phyloP scores from a whole-genome alignment of 805 yeast species.

The Wickerhamomyces xylosicus region DNA sequence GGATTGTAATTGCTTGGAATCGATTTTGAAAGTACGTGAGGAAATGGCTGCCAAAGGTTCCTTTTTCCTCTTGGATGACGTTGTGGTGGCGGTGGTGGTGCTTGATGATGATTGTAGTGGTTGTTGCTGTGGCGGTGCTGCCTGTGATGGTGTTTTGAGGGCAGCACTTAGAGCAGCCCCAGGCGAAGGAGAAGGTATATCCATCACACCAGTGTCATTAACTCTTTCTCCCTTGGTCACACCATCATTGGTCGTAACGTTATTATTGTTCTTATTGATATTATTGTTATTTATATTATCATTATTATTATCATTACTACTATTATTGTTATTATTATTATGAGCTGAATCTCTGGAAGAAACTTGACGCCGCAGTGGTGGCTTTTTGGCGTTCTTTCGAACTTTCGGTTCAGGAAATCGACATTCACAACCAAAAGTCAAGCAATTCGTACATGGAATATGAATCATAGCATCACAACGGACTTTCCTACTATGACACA shows the following conservation, averaged over 20 bases:
- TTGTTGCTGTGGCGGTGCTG: background rate
- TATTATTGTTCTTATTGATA: too few relatives aligned
- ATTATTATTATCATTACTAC: background rate
- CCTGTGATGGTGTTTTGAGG: background rate
- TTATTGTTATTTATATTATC: too few relatives aligned
- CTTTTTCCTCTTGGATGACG: constrained; percentile 18
- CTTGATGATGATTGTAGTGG: constrained; percentile 1
- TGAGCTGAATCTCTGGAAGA: too few relatives aligned
- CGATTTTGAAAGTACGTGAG: constrained; percentile 21
- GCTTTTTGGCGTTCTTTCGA: constrained; percentile 27
- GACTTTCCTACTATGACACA: constrained; percentile 75
- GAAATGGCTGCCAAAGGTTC: constrained; percentile 25
- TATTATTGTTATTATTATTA: too few relatives aligned
- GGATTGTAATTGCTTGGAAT: constrained; percentile 11
- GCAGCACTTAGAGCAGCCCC: too few relatives aligned
- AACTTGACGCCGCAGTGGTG: too few relatives aligned
- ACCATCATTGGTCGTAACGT: too few relatives aligned
- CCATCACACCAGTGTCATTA: too few relatives aligned
- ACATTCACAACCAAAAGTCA: constrained; percentile 65
- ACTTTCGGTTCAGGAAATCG: constrained; percentile 50
- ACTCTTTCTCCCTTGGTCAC: too few relatives aligned
- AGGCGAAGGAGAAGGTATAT: too few relatives aligned
- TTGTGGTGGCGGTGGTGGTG: constrained; percentile 14
- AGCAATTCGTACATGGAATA: constrained; percentile 60
- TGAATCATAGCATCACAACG: constrained; percentile 59